Evolutionary conservation across 495 filamentous ascomycete species (phyloP), one percentile per base, ranked within the genome.

Genomic region (Trichodelitschia bisporula): DNA sequence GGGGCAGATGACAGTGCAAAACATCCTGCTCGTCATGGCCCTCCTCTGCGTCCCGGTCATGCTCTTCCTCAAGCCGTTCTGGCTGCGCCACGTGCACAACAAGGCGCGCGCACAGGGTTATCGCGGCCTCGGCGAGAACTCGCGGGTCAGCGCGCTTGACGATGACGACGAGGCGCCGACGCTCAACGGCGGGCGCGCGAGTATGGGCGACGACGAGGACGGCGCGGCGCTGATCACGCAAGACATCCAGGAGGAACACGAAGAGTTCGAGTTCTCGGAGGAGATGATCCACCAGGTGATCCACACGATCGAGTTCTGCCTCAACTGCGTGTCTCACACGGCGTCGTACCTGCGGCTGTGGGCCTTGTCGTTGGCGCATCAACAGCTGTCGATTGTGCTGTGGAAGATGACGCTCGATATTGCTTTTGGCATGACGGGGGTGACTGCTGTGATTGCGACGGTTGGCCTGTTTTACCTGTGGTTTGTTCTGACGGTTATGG

Each of bases 241-340:
- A 46, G 76, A 77, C 40, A 66, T 79, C 32, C 65, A 64, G 20
- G 56, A 67, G n/a, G 71, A 72, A 35, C 78, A 92, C 42, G 89
- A 79, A 43, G 86, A 95, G 43, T 99, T 99, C 48, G 86, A 95
- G 36, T 95, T 95, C 47, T 61, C 66, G 19, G 86, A 99, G 41
- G 59, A 80, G 39, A 90, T 95, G 77, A 99, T 99, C 44, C 86
- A 99, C 50, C 86, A 99, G 49, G 73, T 92, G 46, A 97, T 97
- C 46, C 86, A 97, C 54, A 97, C 86, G 15, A 95, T 97, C 43
- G 86, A 97, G 59, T 99, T 99, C 57, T 95, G 86, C 53, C 64
- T 99, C 39, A 95, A 95, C 57, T 93, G 82, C 56, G 84, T 99
- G 41, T 95, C 86, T 4, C 86, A 99, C 55, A 99, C 86, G 3